A percentile compares a stretch with the other conserved stretches of the same genome.
These are phyloP conservation scores for Fusarium vanettenii DNA, from an alignment of 2,329 filamentous ascomycete species.

Conservation along the genomic window DNA sequence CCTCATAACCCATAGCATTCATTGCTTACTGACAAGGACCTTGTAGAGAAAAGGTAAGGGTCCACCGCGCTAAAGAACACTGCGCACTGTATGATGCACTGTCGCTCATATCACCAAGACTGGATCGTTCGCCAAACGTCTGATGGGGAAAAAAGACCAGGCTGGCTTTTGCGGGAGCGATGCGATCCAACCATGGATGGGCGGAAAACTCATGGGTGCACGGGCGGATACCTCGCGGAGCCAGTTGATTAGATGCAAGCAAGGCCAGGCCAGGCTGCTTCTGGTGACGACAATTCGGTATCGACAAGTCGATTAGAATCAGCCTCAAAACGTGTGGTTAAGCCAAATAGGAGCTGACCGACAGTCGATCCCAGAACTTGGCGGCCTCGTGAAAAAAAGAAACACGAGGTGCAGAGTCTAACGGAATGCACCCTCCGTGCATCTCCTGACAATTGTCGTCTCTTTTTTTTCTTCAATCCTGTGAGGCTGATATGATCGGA, in stretches of 20 bases:
- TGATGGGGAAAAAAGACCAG: slow-evolving; percentile 29
- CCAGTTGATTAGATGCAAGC: not conserved
- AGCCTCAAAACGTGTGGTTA: slow-evolving; percentile 17
- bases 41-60: slow-evolving; percentile 16
- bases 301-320: slow-evolving; percentile 7
- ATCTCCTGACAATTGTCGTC: slow-evolving; percentile 31
- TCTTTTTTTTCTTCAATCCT: slow-evolving; percentile 22
- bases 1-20: not conserved
- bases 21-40: slow-evolving; percentile 14
- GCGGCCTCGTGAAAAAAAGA: slow-evolving; percentile 23
- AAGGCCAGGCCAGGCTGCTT: not conserved
- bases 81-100: slow-evolving; percentile 1
- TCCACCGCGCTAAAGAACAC: not conserved
- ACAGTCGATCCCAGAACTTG: slow-evolving; percentile 19
- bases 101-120: slow-evolving; percentile 5
- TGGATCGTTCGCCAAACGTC: slow-evolving; percentile 10
- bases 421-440: slow-evolving; percentile 34
- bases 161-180: slow-evolving; percentile 29
- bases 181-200: slow-evolving; percentile 15
- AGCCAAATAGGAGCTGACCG: slow-evolving; percentile 20
- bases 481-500: slow-evolving; percentile 31
- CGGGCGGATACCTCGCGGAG: slow-evolving; percentile 21
- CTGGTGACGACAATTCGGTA: not conserved
- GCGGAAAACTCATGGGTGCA: slow-evolving; percentile 28
- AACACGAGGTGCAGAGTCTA: slow-evolving; percentile 29